Evolutionary conservation across 2,329 filamentous ascomycete genomes (phyloP).

Genomic region (Sarocladium oryzae): DNA sequence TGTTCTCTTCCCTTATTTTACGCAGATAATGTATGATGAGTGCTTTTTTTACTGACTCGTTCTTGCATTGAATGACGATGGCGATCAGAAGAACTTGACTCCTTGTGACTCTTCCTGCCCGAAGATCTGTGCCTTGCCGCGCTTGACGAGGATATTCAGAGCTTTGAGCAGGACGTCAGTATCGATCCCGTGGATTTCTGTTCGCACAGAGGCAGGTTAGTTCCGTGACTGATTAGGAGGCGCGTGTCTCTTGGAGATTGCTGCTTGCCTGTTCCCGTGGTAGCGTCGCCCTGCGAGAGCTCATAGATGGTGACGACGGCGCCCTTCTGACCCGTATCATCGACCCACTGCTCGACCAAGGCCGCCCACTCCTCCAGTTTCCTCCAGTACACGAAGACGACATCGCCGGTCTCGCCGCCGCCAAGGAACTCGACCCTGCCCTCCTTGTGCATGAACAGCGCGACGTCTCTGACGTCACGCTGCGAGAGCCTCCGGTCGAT

Average conservation of each 20-base stretch:
- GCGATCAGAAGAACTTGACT: constrained; percentile 85
- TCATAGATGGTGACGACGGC: constrained; percentile 90
- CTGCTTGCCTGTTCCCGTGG: constrained; percentile 56
- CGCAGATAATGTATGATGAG: constrained; percentile 5
- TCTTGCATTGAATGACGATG: neutral
- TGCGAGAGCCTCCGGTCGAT: constrained; percentile 45
- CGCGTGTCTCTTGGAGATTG: neutral
- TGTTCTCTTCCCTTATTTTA: neutral
- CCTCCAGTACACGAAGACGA: constrained; percentile 76
- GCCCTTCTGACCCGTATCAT: constrained; percentile 82
- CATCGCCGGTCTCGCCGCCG: constrained; percentile 33
- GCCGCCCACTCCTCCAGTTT: constrained; percentile 87
- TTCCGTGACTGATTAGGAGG: neutral
- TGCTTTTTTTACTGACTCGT: neutral
- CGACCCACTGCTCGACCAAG: constrained; percentile 71
- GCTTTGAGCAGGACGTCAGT: constrained; percentile 72
- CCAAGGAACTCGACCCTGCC: constrained; percentile 61
- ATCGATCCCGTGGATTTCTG: constrained; percentile 87
- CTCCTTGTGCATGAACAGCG: constrained; percentile 53
- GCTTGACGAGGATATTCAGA: constrained; percentile 75
- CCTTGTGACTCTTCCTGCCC: constrained; percentile 81
- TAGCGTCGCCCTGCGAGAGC: constrained; percentile 78
- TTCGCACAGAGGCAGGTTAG: neutral
- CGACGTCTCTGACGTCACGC: constrained; percentile 49
- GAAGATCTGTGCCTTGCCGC: constrained; percentile 89